A percentile compares a stretch with the other conserved stretches of the same genome.
phyloP scores from a whole-genome alignment of 129 eudicot genomes.

The Saussurea involucrata region DNA sequence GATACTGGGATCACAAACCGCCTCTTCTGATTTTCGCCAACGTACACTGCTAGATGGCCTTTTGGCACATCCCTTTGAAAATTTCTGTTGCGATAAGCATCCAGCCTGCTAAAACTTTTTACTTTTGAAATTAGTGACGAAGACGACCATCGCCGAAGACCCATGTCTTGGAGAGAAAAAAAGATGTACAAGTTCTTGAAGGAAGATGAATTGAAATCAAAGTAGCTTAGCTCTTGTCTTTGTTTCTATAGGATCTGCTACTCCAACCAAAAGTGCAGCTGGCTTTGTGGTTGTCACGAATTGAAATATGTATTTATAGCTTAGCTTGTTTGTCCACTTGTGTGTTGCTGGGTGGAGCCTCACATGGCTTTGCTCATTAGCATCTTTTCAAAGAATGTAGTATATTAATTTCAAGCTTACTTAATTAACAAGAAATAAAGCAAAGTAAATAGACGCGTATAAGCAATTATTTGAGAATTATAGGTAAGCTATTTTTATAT shows the following conservation, averaged over 20 bases:
- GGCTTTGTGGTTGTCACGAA: too few species aligned
- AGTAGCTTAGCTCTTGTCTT: too few species aligned
- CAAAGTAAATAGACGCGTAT: not conserved
- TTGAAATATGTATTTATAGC: not conserved
- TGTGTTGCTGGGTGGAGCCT: not conserved
- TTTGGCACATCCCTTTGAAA: conserved; percentile 17
- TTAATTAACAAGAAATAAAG: not conserved
- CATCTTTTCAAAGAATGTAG: not conserved
- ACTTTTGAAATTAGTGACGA: conserved; percentile 1
- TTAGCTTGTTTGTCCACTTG: not conserved
- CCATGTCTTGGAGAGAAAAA: not conserved
- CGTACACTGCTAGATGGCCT: conserved; percentile 18
- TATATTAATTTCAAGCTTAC: not conserved
- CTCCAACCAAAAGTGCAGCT: too few species aligned
- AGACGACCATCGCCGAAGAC: not conserved
- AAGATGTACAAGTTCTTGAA: not conserved
- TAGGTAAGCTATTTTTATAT: not conserved
- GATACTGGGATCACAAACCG: conserved; percentile 6
- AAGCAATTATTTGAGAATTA: not conserved
- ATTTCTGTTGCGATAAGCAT: not conserved
- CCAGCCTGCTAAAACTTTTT: conserved; percentile 7
- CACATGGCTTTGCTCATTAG: conserved; percentile 1
- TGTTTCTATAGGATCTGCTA: too few species aligned
- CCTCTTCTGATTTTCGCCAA: conserved; percentile 8
- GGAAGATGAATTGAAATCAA: not conserved